A percentile compares a stretch with the other conserved stretches of the same genome.
Conservation (phyloP, 805 yeast genomes). For the Sugiyamaella lignohabitans region DNA sequence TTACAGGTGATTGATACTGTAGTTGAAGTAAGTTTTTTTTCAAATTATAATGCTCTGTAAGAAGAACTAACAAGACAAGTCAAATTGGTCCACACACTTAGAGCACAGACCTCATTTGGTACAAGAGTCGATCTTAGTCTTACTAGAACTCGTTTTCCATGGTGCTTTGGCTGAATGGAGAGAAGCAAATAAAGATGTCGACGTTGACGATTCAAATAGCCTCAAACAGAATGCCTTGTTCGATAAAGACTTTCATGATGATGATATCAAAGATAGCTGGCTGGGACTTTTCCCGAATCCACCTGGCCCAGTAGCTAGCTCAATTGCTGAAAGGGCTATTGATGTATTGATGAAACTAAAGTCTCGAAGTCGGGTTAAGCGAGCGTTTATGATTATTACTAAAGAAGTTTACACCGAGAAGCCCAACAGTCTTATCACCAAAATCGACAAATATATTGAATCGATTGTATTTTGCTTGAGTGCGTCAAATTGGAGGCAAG, state of each 20-base stretch:
- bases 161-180: conserved; percentile 17
- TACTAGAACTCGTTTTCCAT: conserved; percentile 14
- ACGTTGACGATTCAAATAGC: neutral
- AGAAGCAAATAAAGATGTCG: neutral
- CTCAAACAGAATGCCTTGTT: neutral
- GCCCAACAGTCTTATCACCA: conserved; percentile 7
- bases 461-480: conserved; percentile 42
- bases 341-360: conserved; percentile 12
- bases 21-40: conserved; percentile 12
- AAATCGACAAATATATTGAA: conserved; percentile 23
- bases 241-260: conserved; percentile 1
- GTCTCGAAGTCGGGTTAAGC: conserved; percentile 10
- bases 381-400: conserved; percentile 9
- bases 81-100: conserved; percentile 3
- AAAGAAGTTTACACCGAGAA: conserved; percentile 2
- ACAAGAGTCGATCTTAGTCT: conserved; percentile 12
- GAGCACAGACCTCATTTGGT: conserved; percentile 6
- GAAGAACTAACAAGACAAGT: conserved; percentile 6
- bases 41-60: too few species aligned
- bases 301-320: conserved; percentile 11
- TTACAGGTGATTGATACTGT: conserved; percentile 9
- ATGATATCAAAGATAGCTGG: conserved; percentile 8
- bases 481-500: conserved; percentile 45
- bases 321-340: conserved; percentile 10
- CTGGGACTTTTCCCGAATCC: conserved; percentile 8